A percentile compares a stretch with the other conserved stretches of the same genome.
These are phyloP conservation scores for Saccharum spontaneum DNA, from an alignment of 176 grass and related monocot species.

Conservation along the genomic window DNA sequence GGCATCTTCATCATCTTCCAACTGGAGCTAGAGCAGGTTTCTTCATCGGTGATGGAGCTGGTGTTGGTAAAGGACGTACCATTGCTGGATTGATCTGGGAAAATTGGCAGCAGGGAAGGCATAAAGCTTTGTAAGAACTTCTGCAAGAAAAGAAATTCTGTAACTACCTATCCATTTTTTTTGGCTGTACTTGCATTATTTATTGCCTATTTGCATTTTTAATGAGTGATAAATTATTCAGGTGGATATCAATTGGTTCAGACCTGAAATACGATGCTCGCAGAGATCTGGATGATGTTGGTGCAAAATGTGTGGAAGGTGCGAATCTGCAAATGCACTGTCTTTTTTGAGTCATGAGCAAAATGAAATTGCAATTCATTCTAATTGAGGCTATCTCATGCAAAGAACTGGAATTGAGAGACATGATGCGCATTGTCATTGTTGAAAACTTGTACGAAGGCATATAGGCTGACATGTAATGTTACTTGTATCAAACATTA, in stretches of 20 bases:
- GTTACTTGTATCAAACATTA: conserved; percentile 13
- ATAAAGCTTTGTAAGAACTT: conserved; percentile 87
- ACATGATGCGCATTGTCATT: background rate
- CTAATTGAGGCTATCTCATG: background rate
- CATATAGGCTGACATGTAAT: background rate
- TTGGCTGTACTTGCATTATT: background rate
- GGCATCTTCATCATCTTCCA: conserved; percentile 85
- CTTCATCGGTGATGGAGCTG: conserved; percentile 96
- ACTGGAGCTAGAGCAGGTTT: conserved; percentile 93
- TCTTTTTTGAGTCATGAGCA: conserved; percentile 6
- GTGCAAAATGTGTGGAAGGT: conserved; percentile 92
- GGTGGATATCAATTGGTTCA: conserved; percentile 93
- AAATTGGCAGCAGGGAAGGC: conserved; percentile 92
- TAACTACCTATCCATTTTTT: conserved; percentile 13
- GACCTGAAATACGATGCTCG: conserved; percentile 97
- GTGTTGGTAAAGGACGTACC: conserved; percentile 97
- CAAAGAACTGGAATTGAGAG: background rate
- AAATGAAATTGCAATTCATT: background rate
- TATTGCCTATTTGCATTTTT: conserved; percentile 23
- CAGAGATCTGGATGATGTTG: conserved; percentile 98
- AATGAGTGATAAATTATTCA: conserved; percentile 39
- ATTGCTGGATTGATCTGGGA: conserved; percentile 99
- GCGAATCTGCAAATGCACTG: conserved; percentile 3
- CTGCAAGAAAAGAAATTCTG: conserved; percentile 17
- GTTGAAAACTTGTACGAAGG: conserved; percentile 12